These are phyloP conservation scores for Anisodus tanguticus DNA, from an alignment of 257 asterid species.

Conservation along the genomic window DNA sequence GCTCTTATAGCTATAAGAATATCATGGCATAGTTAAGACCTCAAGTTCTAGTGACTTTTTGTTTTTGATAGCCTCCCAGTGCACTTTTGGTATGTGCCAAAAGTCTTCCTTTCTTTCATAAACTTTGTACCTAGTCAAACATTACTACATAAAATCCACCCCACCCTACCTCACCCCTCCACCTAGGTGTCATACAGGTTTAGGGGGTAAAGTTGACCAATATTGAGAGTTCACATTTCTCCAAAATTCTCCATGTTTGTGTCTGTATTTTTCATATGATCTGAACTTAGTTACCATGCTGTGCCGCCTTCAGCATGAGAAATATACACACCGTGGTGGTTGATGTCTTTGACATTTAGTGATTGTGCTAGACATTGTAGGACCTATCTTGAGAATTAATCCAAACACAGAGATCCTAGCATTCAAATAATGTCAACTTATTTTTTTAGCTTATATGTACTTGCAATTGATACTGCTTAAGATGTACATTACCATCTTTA, in stretches of 20 bases:
- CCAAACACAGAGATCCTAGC: neutral
- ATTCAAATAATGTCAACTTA: neutral
- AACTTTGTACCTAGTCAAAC: neutral
- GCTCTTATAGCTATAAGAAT: neutral
- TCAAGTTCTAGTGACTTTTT: neutral
- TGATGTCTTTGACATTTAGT: neutral
- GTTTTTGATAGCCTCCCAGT: neutral
- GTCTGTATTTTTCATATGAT: neutral
- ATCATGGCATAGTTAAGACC: neutral
- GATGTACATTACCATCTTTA: neutral
- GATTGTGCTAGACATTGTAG: neutral
- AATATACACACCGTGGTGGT: neutral
- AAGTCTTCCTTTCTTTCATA: constrained; percentile 10
- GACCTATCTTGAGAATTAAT: neutral
- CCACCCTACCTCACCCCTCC: neutral
- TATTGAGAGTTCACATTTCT: neutral
- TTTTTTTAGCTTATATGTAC: neutral
- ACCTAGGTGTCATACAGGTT: neutral
- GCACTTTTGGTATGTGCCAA: neutral
- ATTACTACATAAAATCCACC: neutral
- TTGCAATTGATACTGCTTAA: neutral
- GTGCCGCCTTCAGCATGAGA: neutral
- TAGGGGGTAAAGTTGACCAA: neutral
- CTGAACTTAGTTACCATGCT: constrained; percentile 1
- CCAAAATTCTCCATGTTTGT: neutral